phyloP scores from a whole-genome alignment of 257 asterid genomes.

The Fraxinus quadrangulata region DNA sequence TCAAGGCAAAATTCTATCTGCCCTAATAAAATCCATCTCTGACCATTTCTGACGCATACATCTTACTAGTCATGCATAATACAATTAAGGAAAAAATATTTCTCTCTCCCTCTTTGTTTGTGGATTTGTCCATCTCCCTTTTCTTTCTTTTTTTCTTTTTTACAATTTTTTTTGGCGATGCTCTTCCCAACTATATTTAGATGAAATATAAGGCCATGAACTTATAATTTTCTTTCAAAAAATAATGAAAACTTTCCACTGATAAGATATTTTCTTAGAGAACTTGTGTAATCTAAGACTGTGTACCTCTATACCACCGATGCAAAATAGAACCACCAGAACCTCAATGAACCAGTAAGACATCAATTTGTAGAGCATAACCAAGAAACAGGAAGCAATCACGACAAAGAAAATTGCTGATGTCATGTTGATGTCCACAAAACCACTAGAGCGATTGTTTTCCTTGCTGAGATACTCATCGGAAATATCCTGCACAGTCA shows the following conservation, averaged over 20 bases:
- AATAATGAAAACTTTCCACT: background rate
- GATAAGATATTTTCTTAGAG: background rate
- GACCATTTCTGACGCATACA: background rate
- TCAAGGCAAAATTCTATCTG: slow-evolving; percentile 1
- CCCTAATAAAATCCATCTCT: background rate
- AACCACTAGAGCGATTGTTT: slow-evolving; percentile 46
- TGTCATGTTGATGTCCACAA: slow-evolving; percentile 71
- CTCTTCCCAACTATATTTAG: background rate
- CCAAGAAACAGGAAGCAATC: slow-evolving; percentile 85
- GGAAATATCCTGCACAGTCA: slow-evolving; percentile 70
- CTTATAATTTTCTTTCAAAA: background rate
- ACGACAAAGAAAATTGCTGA: slow-evolving; percentile 81
- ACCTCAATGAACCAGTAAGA: slow-evolving; percentile 82
- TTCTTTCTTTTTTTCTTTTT: background rate
- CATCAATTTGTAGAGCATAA: slow-evolving; percentile 94
- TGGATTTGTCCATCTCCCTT: background rate
- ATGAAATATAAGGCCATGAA: too few relatives aligned
- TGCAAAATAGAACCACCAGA: slow-evolving; percentile 87
- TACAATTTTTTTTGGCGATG: background rate
- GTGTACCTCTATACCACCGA: slow-evolving; percentile 90
- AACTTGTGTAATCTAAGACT: background rate
- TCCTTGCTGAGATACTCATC: slow-evolving; percentile 54
- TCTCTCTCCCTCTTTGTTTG: background rate
- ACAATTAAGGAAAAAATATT: background rate
- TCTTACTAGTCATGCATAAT: background rate